Evolutionary conservation across 345 rosid species (phyloP), one percentile per base, ranked within the genome.

Genomic region (Citrus medica): DNA sequence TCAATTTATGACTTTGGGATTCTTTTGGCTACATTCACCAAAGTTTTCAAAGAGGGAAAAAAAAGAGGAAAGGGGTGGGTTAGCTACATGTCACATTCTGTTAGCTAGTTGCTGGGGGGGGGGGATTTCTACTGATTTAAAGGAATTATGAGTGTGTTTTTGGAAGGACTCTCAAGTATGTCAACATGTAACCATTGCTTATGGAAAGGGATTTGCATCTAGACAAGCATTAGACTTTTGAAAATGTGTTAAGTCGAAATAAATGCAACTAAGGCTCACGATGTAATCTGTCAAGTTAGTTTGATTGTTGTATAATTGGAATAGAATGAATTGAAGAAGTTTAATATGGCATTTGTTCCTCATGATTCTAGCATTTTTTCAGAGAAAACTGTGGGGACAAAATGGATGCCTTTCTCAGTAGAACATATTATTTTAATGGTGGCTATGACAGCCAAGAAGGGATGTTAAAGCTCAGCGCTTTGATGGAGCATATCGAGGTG

Each of bases 401-500:
- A 86, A 83, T 87, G 79, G 89, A 87, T 82, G 84, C 88, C 9
- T 93, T 90, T 87, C 93, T 89, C 56, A 81, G 89, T 55, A 87
- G 82, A 87, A 93, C 90, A 55, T 88, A 84, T 83, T 84, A 90
- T 75, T 76, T 89, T 48, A 83, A 92, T 74, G 94, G 93, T 80
- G 92, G 97, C 56, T 78, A 78, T 82, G 83, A 90, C 83, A 93
- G 86, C 80, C 80, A 48, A 72, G 86, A 84, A 13, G 92, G 94
- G 76, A 93, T 90, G 91, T 83, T 86, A 66, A 83, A 85, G 79
- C 92, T 92, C 75, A 82, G 86, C 85, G 84, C 90, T 74, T 80
- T 80, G 80, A 92, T 93, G 91, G 87, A 87, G 82, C 88, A 84
- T 75, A 87, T 88, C 69, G 94, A 92, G 90, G 97, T 93, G 81